Base-by-base conservation (phyloP, 345 rosid species). In the Eucalyptus leucophloia region DNA sequence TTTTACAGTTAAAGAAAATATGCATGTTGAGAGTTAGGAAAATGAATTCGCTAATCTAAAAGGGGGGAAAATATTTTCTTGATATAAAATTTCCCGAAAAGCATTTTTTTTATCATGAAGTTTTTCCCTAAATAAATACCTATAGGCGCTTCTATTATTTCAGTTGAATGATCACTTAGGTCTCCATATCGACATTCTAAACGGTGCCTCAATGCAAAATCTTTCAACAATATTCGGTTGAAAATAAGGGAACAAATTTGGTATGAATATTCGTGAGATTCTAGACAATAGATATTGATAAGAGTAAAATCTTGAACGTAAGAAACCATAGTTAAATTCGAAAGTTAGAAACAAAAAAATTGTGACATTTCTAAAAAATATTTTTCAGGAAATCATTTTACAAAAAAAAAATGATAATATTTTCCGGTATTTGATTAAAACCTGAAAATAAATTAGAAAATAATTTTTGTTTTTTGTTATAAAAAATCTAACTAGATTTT, bases 381-480 rank as follows among this genome's bases (percentile, higher is more conserved):
- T 56, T 24, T 10, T 56, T 24, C 28, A 24, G 0, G 6, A 56
- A 56, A 24, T 24, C 14, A 56, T 56, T 24, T 56, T 56, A 56
- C 28, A 24, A 24, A 24, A 56, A 2, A 1, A 56, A 56, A 56
- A 56, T 56, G 12, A 56, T 9, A 24, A 56, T 24, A 56, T 9
- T 4, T 10, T 56, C 0, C 12, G 0, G 0, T 2, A 23, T 56
- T 56, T 56, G 2, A 56, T 1, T 56, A 0, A 24, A 56, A 56
- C 30, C 1, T 2, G 2, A 56, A 56, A 56, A 56, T 23, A 56
- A 10, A 56, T 5, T 56, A 24, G 6, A 56, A 56, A 56, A 24
- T 56, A 10, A 2, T 24, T 56, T 56, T 56, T 24, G 3, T 56
- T 11, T 30, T 56, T 24, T 24, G 28, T 13, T 56, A 56, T 56